Conservation (phyloP, 805 yeast genomes). For the Wickerhamiella azymoides region DNA sequence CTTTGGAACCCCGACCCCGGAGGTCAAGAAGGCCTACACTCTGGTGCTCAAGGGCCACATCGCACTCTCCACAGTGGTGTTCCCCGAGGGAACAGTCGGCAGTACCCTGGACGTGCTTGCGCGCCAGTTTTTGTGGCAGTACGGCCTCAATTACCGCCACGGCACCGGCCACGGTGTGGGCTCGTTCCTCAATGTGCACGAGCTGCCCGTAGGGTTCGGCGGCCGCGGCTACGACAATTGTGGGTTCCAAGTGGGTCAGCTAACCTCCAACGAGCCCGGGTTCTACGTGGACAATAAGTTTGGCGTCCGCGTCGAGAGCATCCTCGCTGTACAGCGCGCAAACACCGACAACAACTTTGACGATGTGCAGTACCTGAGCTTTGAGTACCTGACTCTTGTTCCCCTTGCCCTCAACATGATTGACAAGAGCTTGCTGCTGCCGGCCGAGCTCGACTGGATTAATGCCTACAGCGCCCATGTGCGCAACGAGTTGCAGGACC, state of each 20-base stretch:
- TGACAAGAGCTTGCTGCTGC: constrained; percentile 40
- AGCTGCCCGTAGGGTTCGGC: constrained; percentile 72
- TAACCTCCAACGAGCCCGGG: constrained; percentile 89
- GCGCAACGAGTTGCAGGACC: constrained; percentile 37
- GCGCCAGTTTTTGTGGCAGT: constrained; percentile 65
- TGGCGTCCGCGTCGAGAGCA: constrained; percentile 85
- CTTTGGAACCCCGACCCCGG: constrained; percentile 43
- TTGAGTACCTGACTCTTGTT: constrained; percentile 70
- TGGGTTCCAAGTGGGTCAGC: constrained; percentile 50
- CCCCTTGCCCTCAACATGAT: constrained; percentile 76
- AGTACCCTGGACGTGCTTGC: constrained; percentile 68
- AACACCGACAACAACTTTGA: constrained; percentile 35
- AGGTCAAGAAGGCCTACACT: constrained; percentile 58
- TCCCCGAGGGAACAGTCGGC: constrained; percentile 68
- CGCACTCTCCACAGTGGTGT: constrained; percentile 68
- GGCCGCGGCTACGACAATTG: constrained; percentile 35
- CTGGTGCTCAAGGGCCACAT: constrained; percentile 84
- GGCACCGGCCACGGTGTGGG: constrained; percentile 98
- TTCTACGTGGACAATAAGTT: constrained; percentile 74
- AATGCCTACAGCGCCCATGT: constrained; percentile 51
- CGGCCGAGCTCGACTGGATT: constrained; percentile 54
- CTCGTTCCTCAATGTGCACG: constrained; percentile 83
- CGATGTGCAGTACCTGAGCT: constrained; percentile 45
- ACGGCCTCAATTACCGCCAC: constrained; percentile 78
- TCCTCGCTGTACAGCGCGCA: constrained; percentile 41